phyloP scores from a whole-genome alignment of 192 early-diverging fungal species.

The Paraglomus brasilianum region DNA sequence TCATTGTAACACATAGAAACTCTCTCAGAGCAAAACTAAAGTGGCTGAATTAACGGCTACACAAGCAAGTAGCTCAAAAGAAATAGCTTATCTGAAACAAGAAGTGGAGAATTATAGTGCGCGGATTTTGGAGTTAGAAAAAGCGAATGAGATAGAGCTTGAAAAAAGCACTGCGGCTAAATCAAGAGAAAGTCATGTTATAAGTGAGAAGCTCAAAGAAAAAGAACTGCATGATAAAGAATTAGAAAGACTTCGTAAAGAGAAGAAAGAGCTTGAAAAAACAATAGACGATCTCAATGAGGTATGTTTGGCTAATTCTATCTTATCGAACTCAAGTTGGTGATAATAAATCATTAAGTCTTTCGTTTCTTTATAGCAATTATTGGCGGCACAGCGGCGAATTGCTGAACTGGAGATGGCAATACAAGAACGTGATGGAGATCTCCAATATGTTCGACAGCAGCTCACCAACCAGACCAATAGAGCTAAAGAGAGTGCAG shows the following conservation, averaged over 20 bases:
- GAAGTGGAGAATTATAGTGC: conserved; percentile 21
- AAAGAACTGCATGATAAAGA: conserved; percentile 30
- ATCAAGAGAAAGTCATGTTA: conserved; percentile 5
- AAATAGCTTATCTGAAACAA: not conserved
- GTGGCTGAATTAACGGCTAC: not conserved
- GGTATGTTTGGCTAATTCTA: conserved; percentile 25
- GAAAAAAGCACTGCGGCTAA: conserved; percentile 3
- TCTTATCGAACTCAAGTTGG: not conserved
- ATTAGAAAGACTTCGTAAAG: conserved; percentile 22
- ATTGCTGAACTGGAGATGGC: conserved; percentile 35
- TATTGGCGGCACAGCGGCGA: conserved; percentile 32
- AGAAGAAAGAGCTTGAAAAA: conserved; percentile 32
- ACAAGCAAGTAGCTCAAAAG: not conserved
- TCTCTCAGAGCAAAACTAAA: not conserved
- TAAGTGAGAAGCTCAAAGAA: conserved; percentile 9
- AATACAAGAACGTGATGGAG: conserved; percentile 40
- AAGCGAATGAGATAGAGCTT: not conserved
- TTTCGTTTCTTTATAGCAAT: conserved; percentile 30
- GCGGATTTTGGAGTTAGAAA: conserved; percentile 7
- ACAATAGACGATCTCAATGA: conserved; percentile 39
- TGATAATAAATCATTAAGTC: not conserved
- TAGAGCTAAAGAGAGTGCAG: conserved; percentile 39
- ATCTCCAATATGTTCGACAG: conserved; percentile 36
- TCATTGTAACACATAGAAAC: conserved; percentile 6
- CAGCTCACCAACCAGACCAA: conserved; percentile 37